Base-by-base conservation (phyloP, 1,284 basidiomycete genomes). In the Pseudozyma thailandica region DNA sequence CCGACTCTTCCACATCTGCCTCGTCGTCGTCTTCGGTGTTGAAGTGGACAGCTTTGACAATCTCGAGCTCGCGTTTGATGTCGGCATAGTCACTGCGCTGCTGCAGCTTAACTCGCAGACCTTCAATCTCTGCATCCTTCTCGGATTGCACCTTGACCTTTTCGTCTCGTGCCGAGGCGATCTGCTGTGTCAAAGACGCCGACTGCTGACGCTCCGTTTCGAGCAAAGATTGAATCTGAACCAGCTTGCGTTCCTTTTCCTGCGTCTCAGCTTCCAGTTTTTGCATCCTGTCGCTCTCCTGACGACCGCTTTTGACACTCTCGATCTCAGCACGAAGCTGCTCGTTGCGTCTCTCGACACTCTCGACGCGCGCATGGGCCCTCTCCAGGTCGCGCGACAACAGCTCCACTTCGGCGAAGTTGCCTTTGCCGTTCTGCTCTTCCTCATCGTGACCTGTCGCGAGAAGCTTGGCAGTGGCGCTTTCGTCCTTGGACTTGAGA, bases 341-440 rank as follows among this genome's bases (percentile, higher is more conserved):
- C 85, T 97, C 92, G 84, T 97, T 97, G 50, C 95, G 88, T 61
- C 93, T 87, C 84, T 98, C 95, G 41, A 98, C 90, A 4, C 91
- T 90, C 0, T 91, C 92, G 1, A 96, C 91, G 12, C 94, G 89
- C 78, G 90, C 92, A 77, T 95, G 97, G 16, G 95, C 93, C 15
- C 93, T 88, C 74, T 94, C 92, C 38, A 98, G 86, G 84, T 98
- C 95, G 15, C 91, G 91, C 23, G 92, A 90, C 64, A 96, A 88
- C 54, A 66, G 44, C 30, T 74, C 50, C 43, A 35, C 57, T 33
- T 72, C 68, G 44, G 60, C 63, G 37, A 54, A 46, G 42, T 59
- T 43, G 72, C 48, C 38, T 26, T 58, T 26, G 28, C 31, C 68
- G 28, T 54, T 20, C 21, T n/a, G 42, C 0, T 39, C 31, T 10